Percentiles rank a stretch among this genome's conserved stretches.
phyloP scores from a whole-genome alignment of 345 rosid species.

The Zanthoxylum bungeanum region DNA sequence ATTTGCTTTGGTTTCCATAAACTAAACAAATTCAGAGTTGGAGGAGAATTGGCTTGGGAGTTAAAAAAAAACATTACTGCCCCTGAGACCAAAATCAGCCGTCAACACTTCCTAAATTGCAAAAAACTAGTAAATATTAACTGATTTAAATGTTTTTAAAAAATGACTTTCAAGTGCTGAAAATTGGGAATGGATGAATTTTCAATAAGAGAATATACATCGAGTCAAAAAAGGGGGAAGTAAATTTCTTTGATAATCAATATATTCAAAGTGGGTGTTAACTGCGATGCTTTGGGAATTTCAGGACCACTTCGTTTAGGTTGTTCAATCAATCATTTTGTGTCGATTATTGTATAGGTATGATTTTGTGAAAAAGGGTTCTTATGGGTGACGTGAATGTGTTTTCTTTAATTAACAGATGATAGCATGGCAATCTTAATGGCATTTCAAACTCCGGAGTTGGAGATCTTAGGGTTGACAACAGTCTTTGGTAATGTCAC shows the following conservation, averaged over 20 bases:
- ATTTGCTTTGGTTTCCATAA: no score
- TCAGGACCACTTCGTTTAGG: background rate
- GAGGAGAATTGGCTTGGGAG: no score
- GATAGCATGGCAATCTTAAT: conserved; percentile 92
- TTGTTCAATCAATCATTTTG: background rate
- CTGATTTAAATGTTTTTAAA: no score
- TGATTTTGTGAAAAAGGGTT: no score
- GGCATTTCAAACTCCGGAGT: conserved; percentile 82
- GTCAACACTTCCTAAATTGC: no score
- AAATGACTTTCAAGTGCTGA: no score
- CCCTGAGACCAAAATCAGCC: no score
- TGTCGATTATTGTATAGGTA: background rate
- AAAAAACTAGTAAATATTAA: no score
- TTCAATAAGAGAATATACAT: background rate
- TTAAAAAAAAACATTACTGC: no score
- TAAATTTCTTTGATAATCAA: background rate
- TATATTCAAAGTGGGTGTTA: background rate
- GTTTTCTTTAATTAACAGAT: conserved; percentile 37
- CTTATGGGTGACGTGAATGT: background rate
- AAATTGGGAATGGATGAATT: background rate
- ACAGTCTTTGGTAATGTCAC: conserved; percentile 84
- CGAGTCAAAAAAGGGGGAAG: background rate
- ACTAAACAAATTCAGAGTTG: no score
- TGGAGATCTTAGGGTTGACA: conserved; percentile 82
- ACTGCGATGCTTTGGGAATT: background rate